Evolutionary conservation across 306 rosid genomes (phyloP).

Genomic region (Myrica gale): DNA sequence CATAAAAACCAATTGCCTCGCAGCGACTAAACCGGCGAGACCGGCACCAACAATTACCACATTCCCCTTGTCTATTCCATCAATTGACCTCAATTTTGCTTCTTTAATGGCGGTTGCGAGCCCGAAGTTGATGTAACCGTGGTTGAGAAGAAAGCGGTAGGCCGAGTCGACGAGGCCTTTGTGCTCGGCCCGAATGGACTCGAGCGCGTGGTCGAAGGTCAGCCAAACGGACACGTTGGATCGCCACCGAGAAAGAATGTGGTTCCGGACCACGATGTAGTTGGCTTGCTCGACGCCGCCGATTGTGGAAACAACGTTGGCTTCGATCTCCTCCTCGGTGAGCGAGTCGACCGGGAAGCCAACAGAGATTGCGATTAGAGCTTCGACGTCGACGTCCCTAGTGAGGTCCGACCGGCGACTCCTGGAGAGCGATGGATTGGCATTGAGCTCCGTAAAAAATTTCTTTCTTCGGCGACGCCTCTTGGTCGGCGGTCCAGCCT

Average conservation of each 20-base stretch:
- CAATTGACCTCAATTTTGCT: conserved; percentile 51
- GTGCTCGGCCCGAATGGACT: conserved; percentile 70
- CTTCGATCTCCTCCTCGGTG: conserved; percentile 88
- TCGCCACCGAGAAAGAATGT: conserved; percentile 73
- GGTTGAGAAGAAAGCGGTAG: conserved; percentile 64
- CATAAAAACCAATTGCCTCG: conserved; percentile 76
- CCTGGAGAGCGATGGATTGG: conserved; percentile 47
- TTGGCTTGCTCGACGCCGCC: conserved; percentile 81
- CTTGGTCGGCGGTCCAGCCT: conserved; percentile 42
- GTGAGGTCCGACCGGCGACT: conserved; percentile 61
- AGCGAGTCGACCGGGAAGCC: conserved; percentile 87
- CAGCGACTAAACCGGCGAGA: conserved; percentile 80
- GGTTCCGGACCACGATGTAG: conserved; percentile 75
- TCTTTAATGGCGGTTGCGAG: conserved; percentile 61
- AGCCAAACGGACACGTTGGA: conserved; percentile 72
- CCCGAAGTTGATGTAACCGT: conserved; percentile 84
- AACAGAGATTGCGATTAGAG: conserved; percentile 71
- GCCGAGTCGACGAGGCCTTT: conserved; percentile 65
- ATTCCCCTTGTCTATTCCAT: conserved; percentile 52
- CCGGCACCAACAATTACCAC: conserved; percentile 85
- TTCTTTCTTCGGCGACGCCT: conserved; percentile 89
- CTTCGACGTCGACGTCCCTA: conserved; percentile 73
- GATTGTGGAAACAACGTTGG: conserved; percentile 66
- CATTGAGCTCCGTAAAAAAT: conserved; percentile 70
- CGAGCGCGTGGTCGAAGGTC: conserved; percentile 56